Evolutionary conservation across 306 rosid genomes (phyloP), one percentile per base, ranked within the genome.

Genomic region (Macrotyloma uniflorum): DNA sequence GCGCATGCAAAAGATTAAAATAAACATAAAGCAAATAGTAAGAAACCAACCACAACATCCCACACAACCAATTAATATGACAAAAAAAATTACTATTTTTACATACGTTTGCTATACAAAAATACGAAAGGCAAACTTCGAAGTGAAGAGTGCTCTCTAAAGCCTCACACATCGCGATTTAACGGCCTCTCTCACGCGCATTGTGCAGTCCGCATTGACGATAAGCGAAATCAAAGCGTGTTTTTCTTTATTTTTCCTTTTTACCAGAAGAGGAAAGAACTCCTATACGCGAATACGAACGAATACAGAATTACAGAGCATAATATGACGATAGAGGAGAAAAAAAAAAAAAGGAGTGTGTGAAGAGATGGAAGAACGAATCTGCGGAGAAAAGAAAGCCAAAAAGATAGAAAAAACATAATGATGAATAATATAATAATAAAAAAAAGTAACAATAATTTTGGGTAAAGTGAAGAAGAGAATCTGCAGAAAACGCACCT

Each of bases 361-460:
- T 22, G 51, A 30, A 66, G 70, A 73, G 73, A 79, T 80, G 23
- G 75, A 63, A 57, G 79, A 74, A 81, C 80, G 90, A 94, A 93
- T 93, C 98, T 88, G 82, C 75, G 62, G 49, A 59, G 42, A 80
- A 33, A 78, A 79, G 35, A 54, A 51, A 69, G 72, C n/a, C 20
- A 28, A 42, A 64, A 77, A 79, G 77, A 67, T 16, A 1, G 14
- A 14, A 33, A 68, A 22, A 47, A 65, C 18, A 19, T 51, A 64
- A 26, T 26, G 33, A n/a, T 15, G 2, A 14, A 32, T 4, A 5
- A 24, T 23, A 19, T 45, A 53, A 32, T 32, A 32, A 32, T 38
- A 38, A 38, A 1, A 38, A 38, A 38, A 12, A 8, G 43, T 2
- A 8, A 38, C 43, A 38, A 8, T 26, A 57, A 49, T 8, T 32